These are phyloP conservation scores for Lentithecium fluviatile DNA, from an alignment of 495 filamentous ascomycete genomes.

Conservation along the genomic window DNA sequence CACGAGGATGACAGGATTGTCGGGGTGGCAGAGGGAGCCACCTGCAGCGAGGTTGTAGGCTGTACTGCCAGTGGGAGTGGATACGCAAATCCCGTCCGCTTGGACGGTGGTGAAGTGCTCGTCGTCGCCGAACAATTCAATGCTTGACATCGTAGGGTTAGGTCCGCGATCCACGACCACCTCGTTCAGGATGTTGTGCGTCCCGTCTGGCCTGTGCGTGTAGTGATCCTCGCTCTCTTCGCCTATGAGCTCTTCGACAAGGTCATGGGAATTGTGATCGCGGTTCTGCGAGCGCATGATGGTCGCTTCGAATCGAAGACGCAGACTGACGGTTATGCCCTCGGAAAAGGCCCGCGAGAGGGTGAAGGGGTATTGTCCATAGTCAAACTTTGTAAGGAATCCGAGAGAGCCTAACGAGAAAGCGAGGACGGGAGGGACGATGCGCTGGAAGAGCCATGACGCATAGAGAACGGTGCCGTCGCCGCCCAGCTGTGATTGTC, in stretches of 20 bases:
- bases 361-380: conserved; percentile 66
- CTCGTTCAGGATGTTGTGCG: conserved; percentile 90
- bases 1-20: conserved; percentile 94
- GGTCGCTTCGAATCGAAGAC: conserved; percentile 89
- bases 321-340: conserved; percentile 83
- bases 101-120: conserved; percentile 88
- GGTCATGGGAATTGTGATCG: conserved; percentile 48
- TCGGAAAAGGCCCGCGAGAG: conserved; percentile 72
- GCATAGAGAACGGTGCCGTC: conserved; percentile 96
- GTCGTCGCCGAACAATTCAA: conserved; percentile 91
- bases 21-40: conserved; percentile 90
- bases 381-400: conserved; percentile 96
- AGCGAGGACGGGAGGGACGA: conserved; percentile 89
- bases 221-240: conserved; percentile 75
- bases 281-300: conserved; percentile 75
- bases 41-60: conserved; percentile 97
- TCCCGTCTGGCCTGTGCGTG: conserved; percentile 77
- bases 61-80: conserved; percentile 89
- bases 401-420: conserved; percentile 90
- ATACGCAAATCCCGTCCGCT: conserved; percentile 85
- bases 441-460: conserved; percentile 94
- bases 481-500: conserved; percentile 65
- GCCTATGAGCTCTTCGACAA: conserved; percentile 88
- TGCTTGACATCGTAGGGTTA: conserved; percentile 84
- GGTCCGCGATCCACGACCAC: conserved; percentile 87